Percentiles rank a stretch among this genome's conserved stretches.
phyloP scores from a whole-genome alignment of 768 basidiomycete species.

The Mycena pura region DNA sequence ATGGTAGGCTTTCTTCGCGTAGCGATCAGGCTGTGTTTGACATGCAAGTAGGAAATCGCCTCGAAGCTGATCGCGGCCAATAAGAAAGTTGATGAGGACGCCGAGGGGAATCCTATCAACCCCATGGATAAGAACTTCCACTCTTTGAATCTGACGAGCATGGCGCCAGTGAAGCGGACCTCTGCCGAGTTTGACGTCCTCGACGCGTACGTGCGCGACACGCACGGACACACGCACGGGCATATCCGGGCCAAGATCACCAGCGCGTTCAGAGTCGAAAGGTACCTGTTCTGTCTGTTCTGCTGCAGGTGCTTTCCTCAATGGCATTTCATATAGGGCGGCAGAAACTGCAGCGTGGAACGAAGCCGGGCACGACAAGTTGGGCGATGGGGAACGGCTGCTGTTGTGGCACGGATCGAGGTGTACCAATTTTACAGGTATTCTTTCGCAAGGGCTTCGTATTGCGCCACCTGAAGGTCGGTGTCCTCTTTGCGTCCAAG shows the following conservation, averaged over 20 bases:
- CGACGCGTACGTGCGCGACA: conserved; percentile 55
- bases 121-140: conserved; percentile 63
- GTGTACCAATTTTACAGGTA: conserved; percentile 70
- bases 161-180: conserved; percentile 50
- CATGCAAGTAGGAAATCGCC: conserved; percentile 54
- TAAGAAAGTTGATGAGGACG: conserved; percentile 45
- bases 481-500: conserved; percentile 1
- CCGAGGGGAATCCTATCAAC: conserved; percentile 55
- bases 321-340: conserved; percentile 24
- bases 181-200: conserved; percentile 57
- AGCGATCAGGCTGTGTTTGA: not conserved
- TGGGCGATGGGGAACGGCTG: conserved; percentile 56
- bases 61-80: conserved; percentile 57
- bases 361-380: conserved; percentile 50
- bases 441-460: conserved; percentile 65
- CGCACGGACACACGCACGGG: conserved; percentile 62
- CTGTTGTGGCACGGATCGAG: conserved; percentile 71
- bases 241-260: conserved; percentile 49
- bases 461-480: conserved; percentile 70
- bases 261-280: conserved; percentile 62
- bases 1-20: conserved; percentile 47
- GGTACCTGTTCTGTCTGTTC: conserved; percentile 40
- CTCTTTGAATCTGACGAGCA: conserved; percentile 56
- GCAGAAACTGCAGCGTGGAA: conserved; percentile 46
- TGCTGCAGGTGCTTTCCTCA: not conserved